phyloP scores from a whole-genome alignment of 1,284 basidiomycete species.

The Anthracocystis setariae region DNA sequence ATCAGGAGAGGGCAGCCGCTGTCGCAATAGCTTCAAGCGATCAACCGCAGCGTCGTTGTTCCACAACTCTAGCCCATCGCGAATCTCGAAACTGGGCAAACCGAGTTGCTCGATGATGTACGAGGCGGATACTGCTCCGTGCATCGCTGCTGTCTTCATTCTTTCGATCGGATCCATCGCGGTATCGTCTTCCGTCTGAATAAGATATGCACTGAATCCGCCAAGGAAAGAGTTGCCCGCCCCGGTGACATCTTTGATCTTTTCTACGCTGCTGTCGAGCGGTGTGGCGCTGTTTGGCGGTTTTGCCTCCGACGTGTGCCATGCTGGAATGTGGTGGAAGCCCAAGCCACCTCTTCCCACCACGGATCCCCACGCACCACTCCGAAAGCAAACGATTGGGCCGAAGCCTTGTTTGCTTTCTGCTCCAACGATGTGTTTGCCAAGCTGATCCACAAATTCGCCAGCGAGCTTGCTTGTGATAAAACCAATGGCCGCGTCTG shows the following conservation, averaged over 20 bases:
- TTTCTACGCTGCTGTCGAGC: slow-evolving; percentile 6
- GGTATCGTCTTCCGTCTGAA: slow-evolving; percentile 7
- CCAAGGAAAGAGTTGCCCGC: slow-evolving; percentile 56
- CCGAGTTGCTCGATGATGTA: slow-evolving; percentile 54
- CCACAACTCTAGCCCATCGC: slow-evolving; percentile 35
- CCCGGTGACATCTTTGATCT: slow-evolving; percentile 52
- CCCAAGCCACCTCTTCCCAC: slow-evolving; percentile 23
- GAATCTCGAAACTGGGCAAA: slow-evolving; percentile 29
- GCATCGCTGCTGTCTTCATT: slow-evolving; percentile 35
- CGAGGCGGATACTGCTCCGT: slow-evolving; percentile 49
- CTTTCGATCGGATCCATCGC: slow-evolving; percentile 6
- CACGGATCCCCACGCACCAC: slow-evolving; percentile 50
- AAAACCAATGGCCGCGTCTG: slow-evolving; percentile 17
- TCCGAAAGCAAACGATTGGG: slow-evolving; percentile 52
- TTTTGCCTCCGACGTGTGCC: slow-evolving; percentile 18
- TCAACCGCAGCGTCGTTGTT: slow-evolving; percentile 21
- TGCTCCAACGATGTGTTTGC: neutral
- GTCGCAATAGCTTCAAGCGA: slow-evolving; percentile 7
- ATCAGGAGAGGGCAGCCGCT: neutral
- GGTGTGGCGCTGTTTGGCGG: neutral
- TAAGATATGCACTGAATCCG: slow-evolving; percentile 42
- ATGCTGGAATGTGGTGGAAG: slow-evolving; percentile 37
- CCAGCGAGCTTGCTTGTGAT: slow-evolving; percentile 21
- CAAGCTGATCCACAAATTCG: slow-evolving; percentile 14
- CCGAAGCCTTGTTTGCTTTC: slow-evolving; percentile 5